These are phyloP conservation scores for Penicillium frequentans DNA, from an alignment of 2,329 filamentous ascomycete species.

Conservation along the genomic window DNA sequence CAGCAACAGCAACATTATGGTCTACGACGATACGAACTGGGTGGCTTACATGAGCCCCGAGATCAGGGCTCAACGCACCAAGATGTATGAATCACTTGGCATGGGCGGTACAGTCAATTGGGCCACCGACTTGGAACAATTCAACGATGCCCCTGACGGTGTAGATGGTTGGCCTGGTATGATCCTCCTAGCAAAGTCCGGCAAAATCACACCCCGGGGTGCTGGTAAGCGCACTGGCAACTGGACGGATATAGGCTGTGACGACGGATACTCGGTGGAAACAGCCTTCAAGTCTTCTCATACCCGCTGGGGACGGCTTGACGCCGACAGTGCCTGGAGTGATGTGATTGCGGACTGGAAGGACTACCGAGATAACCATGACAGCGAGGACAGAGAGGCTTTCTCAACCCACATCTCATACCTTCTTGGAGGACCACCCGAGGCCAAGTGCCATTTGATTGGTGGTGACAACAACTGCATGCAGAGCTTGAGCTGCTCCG, in stretches of 20 bases:
- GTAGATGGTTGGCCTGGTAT: neutral
- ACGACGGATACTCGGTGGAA: neutral
- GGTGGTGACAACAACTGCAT: no score
- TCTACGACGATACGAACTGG: constrained; percentile 34
- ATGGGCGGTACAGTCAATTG: constrained; percentile 34
- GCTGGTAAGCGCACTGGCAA: neutral
- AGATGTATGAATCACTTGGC: constrained; percentile 20
- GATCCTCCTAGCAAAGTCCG: neutral
- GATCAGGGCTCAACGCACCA: constrained; percentile 23
- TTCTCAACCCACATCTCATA: no score
- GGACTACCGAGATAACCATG: neutral
- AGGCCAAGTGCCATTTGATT: no score
- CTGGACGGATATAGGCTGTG: neutral
- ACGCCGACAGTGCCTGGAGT: neutral
- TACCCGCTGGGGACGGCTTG: neutral
- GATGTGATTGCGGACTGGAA: neutral
- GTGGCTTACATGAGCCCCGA: constrained; percentile 35
- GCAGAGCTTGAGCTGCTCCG: neutral
- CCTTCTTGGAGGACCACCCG: no score
- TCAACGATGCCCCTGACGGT: neutral
- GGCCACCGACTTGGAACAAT: constrained; percentile 32
- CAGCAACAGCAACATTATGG: constrained; percentile 26
- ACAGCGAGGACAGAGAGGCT: no score
- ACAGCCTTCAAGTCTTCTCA: neutral
- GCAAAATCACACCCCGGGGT: no score